Percentiles rank a stretch among this genome's conserved stretches.
These are phyloP conservation scores for Fraxinus baroniana DNA, from an alignment of 305 asterid genomes.

Conservation along the genomic window DNA sequence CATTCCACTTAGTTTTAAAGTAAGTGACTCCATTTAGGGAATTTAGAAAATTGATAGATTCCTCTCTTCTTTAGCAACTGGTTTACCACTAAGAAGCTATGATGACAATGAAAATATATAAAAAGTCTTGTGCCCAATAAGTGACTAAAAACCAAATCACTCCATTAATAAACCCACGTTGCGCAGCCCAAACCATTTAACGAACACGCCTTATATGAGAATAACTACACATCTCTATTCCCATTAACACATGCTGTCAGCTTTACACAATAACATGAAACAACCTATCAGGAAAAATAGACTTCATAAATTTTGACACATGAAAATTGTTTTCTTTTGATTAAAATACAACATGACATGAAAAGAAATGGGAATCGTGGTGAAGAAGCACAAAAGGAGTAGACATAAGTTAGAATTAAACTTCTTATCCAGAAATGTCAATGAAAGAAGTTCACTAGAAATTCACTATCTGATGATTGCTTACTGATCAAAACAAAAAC, in stretches of 20 bases:
- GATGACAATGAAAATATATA: background rate
- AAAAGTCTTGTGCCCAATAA: background rate
- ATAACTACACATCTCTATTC: background rate
- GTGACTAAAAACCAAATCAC: background rate
- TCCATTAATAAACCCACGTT: background rate
- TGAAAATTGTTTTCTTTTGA: background rate
- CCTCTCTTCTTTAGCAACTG: background rate
- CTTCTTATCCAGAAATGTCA: background rate
- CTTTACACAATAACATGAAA: background rate
- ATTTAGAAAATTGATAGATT: background rate
- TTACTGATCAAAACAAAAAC: background rate
- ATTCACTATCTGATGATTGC: background rate
- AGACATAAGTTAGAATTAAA: background rate
- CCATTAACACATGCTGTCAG: background rate
- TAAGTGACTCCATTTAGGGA: background rate
- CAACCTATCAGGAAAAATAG: background rate
- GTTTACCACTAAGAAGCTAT: background rate
- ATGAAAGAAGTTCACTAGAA: background rate
- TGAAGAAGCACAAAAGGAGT: background rate
- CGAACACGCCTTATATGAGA: background rate
- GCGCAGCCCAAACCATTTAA: background rate
- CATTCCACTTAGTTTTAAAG: background rate
- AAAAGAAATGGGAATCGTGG: background rate
- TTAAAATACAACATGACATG: background rate
- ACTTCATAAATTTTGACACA: background rate